A percentile compares a stretch with the other conserved stretches of the same genome.
phyloP scores from a whole-genome alignment of 1,139 yeast genomes.

The Hansenula lynferdii region DNA sequence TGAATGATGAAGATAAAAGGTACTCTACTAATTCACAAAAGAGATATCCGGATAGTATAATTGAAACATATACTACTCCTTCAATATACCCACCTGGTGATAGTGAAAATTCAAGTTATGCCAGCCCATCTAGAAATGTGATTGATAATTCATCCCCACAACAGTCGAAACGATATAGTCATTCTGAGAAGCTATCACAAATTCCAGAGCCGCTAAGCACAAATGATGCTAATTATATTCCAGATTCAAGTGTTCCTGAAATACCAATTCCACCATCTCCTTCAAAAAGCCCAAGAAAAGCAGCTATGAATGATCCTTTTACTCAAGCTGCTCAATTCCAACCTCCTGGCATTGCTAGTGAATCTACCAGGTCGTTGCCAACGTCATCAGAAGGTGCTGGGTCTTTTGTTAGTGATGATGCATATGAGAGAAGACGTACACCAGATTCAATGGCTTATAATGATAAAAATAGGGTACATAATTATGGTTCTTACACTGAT shows the following conservation, averaged over 20 bases:
- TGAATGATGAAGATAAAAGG: conserved; percentile 7
- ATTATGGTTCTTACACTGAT: not conserved
- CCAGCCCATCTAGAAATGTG: not conserved
- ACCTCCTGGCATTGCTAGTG: not conserved
- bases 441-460: not conserved
- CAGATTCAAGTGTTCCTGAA: conserved; percentile 9
- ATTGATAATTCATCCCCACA: not conserved
- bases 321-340: not conserved
- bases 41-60: conserved; percentile 20
- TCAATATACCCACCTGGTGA: conserved; percentile 4
- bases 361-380: not conserved
- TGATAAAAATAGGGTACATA: not conserved
- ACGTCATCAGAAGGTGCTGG: not conserved
- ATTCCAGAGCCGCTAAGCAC: not conserved
- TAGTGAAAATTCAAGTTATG: conserved; percentile 6
- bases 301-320: not conserved
- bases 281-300: conserved; percentile 13
- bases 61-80: conserved; percentile 18
- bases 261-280: conserved; percentile 16
- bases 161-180: not conserved
- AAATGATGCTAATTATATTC: conserved; percentile 16
- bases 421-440: not conserved
- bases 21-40: conserved; percentile 7
- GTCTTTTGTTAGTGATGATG: not conserved
- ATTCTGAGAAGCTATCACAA: not conserved